Percentiles rank a stretch among this genome's conserved stretches.
These are phyloP conservation scores for Syzygium grande DNA, from an alignment of 345 rosid species.

Conservation along the genomic window DNA sequence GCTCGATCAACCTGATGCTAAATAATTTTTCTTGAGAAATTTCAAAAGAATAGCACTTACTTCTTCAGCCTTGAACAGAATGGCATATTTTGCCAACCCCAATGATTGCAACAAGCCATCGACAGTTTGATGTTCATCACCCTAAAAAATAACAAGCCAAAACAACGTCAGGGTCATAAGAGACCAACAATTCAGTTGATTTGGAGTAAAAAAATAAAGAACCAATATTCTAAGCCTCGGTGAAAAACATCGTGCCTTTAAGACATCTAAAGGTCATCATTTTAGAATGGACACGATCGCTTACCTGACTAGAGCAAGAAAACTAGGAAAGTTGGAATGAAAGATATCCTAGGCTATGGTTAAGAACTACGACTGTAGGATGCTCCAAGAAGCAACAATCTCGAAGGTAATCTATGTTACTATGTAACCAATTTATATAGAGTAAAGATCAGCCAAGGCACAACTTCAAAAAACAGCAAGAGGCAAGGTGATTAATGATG, in stretches of 20 bases:
- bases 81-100: slow-evolving; percentile 70
- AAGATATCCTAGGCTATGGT: not conserved
- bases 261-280: not conserved
- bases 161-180: not conserved
- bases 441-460: not conserved
- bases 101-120: slow-evolving; percentile 66
- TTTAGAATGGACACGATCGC: not conserved
- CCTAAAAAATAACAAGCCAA: slow-evolving; percentile 23
- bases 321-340: not conserved
- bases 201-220: not conserved
- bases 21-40: not conserved
- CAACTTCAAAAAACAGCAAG: not conserved
- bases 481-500: not conserved
- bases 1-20: not conserved
- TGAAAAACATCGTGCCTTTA: not conserved
- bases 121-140: slow-evolving; percentile 66
- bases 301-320: not conserved
- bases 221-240: not conserved
- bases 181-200: not conserved
- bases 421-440: not conserved
- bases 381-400: not conserved
- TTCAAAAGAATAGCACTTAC: slow-evolving; percentile 27
- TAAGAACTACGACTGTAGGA: not conserved
- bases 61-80: slow-evolving; percentile 85
- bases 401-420: not conserved